Percentiles rank a stretch among this genome's conserved stretches.
Evolutionary conservation across 140 eudicot species (phyloP).

Genomic region (Oenanthe javanica): DNA sequence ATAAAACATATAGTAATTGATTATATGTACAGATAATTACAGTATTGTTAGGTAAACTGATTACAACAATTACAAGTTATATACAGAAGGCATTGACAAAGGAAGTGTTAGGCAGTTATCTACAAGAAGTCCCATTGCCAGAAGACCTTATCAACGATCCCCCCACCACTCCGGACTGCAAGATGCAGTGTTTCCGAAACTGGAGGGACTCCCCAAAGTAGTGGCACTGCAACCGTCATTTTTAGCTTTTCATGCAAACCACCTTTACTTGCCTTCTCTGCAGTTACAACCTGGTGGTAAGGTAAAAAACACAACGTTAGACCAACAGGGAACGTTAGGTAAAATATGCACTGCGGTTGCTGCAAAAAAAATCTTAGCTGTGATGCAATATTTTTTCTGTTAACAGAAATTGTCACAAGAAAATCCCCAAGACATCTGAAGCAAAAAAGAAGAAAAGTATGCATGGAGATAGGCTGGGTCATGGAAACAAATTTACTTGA

Average conservation of each 20-base stretch:
- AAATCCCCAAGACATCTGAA: too few relatives aligned
- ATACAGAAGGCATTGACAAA: constrained; percentile 32
- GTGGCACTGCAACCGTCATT: constrained; percentile 94
- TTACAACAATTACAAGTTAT: constrained; percentile 30
- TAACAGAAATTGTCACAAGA: not conserved
- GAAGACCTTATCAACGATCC: constrained; percentile 86
- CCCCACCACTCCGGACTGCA: constrained; percentile 93
- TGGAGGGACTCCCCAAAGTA: constrained; percentile 98
- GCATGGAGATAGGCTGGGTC: not conserved
- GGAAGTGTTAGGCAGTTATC: constrained; percentile 9
- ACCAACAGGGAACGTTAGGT: not conserved
- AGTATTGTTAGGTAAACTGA: constrained; percentile 19
- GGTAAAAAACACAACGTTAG: not conserved
- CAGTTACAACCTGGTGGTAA: constrained; percentile 61
- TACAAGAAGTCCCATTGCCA: constrained; percentile 97
- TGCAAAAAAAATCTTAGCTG: not conserved
- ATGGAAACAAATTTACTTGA: not conserved
- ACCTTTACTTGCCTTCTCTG: constrained; percentile 72
- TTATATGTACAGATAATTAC: constrained; percentile 20
- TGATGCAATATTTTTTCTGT: too few relatives aligned
- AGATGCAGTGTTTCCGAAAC: constrained; percentile 86
- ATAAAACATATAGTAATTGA: constrained; percentile 24
- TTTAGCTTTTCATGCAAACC: constrained; percentile 80
- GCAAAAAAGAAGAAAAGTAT: too few relatives aligned
- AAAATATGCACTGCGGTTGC: not conserved